Evolutionary conservation across 345 rosid species (phyloP).

Genomic region (Noccaea caerulescens): DNA sequence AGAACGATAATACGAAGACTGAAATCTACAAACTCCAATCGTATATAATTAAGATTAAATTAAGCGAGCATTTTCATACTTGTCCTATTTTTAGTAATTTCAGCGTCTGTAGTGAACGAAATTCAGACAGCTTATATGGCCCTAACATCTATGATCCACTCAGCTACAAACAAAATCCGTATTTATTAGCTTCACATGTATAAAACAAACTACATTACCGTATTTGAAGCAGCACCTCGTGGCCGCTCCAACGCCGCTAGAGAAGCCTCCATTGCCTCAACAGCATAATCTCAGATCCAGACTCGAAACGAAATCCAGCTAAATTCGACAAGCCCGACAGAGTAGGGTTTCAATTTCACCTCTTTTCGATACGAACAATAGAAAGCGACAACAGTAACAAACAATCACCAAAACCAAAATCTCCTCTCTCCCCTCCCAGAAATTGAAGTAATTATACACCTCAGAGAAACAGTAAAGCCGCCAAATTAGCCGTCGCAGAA

Average conservation of each 20-base stretch:
- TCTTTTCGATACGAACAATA: slow-evolving; percentile 24
- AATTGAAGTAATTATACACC: slow-evolving; percentile 1
- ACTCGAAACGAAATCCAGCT: slow-evolving; percentile 8
- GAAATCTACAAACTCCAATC: slow-evolving; percentile 23
- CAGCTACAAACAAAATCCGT: not conserved
- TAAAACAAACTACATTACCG: slow-evolving; percentile 51
- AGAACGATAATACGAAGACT: not conserved
- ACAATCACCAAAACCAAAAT: slow-evolving; percentile 24
- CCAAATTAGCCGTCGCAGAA: slow-evolving; percentile 4
- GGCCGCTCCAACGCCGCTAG: slow-evolving; percentile 86
- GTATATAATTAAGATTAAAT: slow-evolving; percentile 8
- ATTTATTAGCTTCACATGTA: not conserved
- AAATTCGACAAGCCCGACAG: not conserved
- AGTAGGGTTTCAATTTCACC: slow-evolving; percentile 37
- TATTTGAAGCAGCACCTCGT: slow-evolving; percentile 63
- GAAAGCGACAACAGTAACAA: slow-evolving; percentile 30
- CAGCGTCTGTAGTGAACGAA: not conserved
- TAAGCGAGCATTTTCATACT: not conserved
- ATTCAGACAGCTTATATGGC: not conserved
- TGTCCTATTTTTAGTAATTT: slow-evolving; percentile 6
- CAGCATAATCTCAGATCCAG: slow-evolving; percentile 48
- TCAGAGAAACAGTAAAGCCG: not conserved
- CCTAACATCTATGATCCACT: slow-evolving; percentile 8
- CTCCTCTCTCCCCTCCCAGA: slow-evolving; percentile 6
- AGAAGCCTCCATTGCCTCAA: slow-evolving; percentile 76